These are phyloP conservation scores for Cytospora mali DNA, from an alignment of 2,329 filamentous ascomycete genomes.

Conservation along the genomic window DNA sequence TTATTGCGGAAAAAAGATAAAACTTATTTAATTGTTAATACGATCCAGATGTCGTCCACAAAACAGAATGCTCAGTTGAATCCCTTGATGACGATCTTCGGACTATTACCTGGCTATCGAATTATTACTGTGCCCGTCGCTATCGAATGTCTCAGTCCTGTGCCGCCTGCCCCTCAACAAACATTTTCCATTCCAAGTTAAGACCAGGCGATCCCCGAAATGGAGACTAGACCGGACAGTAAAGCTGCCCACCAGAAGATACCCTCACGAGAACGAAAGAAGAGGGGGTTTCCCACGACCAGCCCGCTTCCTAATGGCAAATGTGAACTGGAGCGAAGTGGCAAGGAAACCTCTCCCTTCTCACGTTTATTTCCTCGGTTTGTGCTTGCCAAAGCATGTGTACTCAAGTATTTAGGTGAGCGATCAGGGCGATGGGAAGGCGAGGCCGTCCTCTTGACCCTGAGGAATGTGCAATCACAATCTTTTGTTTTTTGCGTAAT, in stretches of 20 bases:
- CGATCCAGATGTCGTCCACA: slow-evolving; percentile 1
- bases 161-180: neutral
- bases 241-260: neutral
- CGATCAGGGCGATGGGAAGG: neutral
- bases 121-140: too few species aligned
- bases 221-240: neutral
- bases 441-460: neutral
- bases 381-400: neutral
- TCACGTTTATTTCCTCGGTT: neutral
- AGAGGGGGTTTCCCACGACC: neutral
- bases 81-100: neutral
- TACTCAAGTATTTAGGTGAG: neutral
- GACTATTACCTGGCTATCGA: neutral
- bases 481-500: neutral
- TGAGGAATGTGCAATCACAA: neutral
- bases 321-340: neutral
- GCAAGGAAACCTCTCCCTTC: neutral
- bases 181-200: neutral
- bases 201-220: neutral
- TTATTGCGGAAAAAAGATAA: slow-evolving; percentile 6
- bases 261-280: neutral
- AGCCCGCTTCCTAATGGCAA: neutral
- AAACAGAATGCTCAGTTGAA: neutral
- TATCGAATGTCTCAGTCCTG: neutral
- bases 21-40: slow-evolving; percentile 25